Percentiles rank a stretch among this genome's conserved stretches.
Conservation (phyloP, 2,329 filamentous ascomycete species). For the Chalara sp. region DNA sequence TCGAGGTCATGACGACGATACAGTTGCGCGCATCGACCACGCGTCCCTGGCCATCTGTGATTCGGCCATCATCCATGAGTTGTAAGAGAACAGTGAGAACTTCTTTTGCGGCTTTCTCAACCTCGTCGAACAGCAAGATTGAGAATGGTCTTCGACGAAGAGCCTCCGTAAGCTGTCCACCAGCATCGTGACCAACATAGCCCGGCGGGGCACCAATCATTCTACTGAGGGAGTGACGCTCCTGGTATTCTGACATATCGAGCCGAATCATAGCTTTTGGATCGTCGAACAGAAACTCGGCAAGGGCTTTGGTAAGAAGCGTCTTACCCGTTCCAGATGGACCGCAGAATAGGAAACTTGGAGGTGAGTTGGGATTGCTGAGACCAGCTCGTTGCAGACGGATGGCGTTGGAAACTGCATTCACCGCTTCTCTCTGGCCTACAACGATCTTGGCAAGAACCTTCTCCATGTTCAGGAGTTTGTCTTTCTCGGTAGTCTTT, state of each 20-base stretch:
- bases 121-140: slow-evolving; percentile 94
- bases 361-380: slow-evolving; percentile 91
- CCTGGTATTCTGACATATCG: slow-evolving; percentile 99
- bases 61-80: slow-evolving; percentile 98
- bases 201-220: slow-evolving; percentile 98
- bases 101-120: slow-evolving; percentile 98
- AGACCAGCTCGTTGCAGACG: slow-evolving; percentile 91
- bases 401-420: slow-evolving; percentile 91
- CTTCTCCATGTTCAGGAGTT: slow-evolving; percentile 95
- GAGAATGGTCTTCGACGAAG: slow-evolving; percentile 94
- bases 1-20: slow-evolving; percentile 99
- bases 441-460: slow-evolving; percentile 79
- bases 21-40: slow-evolving; percentile 95
- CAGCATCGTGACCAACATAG: slow-evolving; percentile 93
- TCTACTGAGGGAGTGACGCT: slow-evolving; percentile 86
- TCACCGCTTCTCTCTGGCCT: slow-evolving; percentile 89
- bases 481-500: slow-evolving; percentile 94
- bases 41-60: slow-evolving; percentile 95
- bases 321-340: slow-evolving; percentile 98
- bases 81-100: slow-evolving; percentile 95
- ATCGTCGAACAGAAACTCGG: slow-evolving; percentile 97
- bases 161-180: slow-evolving; percentile 91
- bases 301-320: slow-evolving; percentile 89
- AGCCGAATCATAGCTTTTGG: slow-evolving; percentile 97
- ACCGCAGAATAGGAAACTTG: slow-evolving; percentile 97